Percentiles rank a stretch among this genome's conserved stretches.
Evolutionary conservation across 2,329 filamentous ascomycete species (phyloP).

Genomic region (Raffaelea deltoideospora): DNA sequence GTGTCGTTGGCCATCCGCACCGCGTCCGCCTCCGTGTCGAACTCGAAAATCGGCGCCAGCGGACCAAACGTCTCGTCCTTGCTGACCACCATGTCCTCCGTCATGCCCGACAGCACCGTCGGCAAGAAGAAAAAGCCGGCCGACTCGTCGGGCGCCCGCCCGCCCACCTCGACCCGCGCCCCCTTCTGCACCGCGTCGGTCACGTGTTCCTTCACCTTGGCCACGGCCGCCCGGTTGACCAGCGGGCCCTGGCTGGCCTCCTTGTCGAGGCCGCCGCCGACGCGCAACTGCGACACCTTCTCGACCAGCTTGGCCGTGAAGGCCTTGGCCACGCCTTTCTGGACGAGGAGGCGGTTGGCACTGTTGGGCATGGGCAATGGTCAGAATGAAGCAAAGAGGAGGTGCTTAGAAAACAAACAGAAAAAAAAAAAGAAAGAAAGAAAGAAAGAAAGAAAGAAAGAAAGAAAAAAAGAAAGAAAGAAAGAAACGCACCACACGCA

Average conservation of each 20-base stretch:
- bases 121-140: constrained; percentile 56
- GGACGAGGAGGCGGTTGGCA: constrained; percentile 13
- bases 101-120: constrained; percentile 47
- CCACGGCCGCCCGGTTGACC: constrained; percentile 7
- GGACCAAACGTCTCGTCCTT: constrained; percentile 12
- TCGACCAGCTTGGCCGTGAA: constrained; percentile 10
- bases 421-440: too few species aligned
- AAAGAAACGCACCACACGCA: too few species aligned
- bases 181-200: constrained; percentile 9
- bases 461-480: too few species aligned
- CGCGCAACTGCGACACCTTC: constrained; percentile 3
- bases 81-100: constrained; percentile 7
- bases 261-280: constrained; percentile 6
- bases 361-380: too few species aligned
- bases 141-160: constrained; percentile 28
- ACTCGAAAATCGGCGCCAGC: constrained; percentile 7
- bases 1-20: constrained; percentile 19
- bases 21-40: constrained; percentile 19
- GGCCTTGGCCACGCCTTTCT: constrained; percentile 7
- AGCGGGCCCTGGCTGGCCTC: constrained; percentile 10
- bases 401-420: too few species aligned
- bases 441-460: too few species aligned
- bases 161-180: constrained; percentile 17
- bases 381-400: too few species aligned
- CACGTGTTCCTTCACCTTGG: constrained; percentile 10